These are phyloP conservation scores for Alternaria novae-zelandiae DNA, from an alignment of 2,329 filamentous ascomycete species.

Conservation along the genomic window DNA sequence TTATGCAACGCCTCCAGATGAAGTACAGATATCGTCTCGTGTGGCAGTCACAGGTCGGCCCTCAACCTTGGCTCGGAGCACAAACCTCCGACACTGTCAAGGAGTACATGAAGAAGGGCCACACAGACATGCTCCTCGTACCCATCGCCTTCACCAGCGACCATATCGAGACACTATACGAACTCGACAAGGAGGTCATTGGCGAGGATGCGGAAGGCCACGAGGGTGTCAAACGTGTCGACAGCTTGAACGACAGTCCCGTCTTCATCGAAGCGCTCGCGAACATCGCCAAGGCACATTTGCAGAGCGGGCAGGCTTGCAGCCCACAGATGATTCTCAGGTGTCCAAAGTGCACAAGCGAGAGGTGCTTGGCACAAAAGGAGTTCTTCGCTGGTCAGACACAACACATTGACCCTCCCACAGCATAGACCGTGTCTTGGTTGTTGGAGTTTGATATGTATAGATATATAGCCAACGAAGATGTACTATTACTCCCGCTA, in stretches of 20 bases:
- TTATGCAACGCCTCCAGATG: slow-evolving; percentile 90
- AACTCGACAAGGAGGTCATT: slow-evolving; percentile 94
- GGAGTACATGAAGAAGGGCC: slow-evolving; percentile 86
- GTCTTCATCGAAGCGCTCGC: slow-evolving; percentile 91
- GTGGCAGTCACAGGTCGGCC: slow-evolving; percentile 98
- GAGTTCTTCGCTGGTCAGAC: slow-evolving; percentile 65
- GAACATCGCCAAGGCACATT: slow-evolving; percentile 81
- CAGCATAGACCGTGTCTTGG: slow-evolving; percentile 6
- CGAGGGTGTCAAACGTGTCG: slow-evolving; percentile 76
- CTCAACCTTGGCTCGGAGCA: slow-evolving; percentile 91
- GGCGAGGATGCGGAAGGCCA: slow-evolving; percentile 70
- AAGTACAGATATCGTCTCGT: slow-evolving; percentile 91
- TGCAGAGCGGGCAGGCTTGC: slow-evolving; percentile 72
- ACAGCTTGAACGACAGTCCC: slow-evolving; percentile 88
- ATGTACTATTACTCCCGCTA: neutral
- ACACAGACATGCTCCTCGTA: slow-evolving; percentile 88
- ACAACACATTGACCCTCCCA: slow-evolving; percentile 28
- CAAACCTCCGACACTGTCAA: slow-evolving; percentile 90
- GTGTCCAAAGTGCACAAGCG: slow-evolving; percentile 92
- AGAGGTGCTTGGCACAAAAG: slow-evolving; percentile 80
- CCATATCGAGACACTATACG: slow-evolving; percentile 96
- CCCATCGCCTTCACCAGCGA: slow-evolving; percentile 99
- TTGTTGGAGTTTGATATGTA: neutral
- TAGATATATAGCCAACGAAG: neutral
- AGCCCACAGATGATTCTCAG: slow-evolving; percentile 87